phyloP scores from a whole-genome alignment of 2,329 filamentous ascomycete genomes.

The Pseudocercospora musae region DNA sequence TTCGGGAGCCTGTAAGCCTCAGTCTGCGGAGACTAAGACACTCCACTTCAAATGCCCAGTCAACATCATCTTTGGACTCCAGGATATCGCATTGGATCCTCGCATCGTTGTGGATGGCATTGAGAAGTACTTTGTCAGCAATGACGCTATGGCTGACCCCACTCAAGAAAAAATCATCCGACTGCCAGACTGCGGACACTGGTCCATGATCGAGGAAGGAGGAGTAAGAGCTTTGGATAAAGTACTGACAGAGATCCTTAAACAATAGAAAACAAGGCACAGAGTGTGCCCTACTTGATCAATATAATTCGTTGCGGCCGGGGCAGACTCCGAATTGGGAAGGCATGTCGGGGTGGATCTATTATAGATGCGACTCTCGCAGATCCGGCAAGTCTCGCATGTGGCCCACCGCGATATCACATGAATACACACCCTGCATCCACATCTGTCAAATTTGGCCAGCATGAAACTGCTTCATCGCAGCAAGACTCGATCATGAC shows the following conservation, averaged over 20 bases:
- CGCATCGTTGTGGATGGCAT: conserved; percentile 52
- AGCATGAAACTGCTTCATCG: no score
- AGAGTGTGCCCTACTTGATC: background rate
- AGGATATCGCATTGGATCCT: conserved; percentile 51
- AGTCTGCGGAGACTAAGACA: background rate
- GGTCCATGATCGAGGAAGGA: conserved; percentile 48
- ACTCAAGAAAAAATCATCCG: conserved; percentile 43
- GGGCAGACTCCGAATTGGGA: background rate
- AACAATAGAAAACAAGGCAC: background rate
- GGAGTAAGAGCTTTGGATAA: conserved; percentile 17
- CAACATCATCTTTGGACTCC: conserved; percentile 53
- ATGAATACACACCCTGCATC: no score
- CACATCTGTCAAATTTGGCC: no score
- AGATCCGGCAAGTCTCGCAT: background rate
- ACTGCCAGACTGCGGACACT: conserved; percentile 52
- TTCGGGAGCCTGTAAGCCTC: conserved; percentile 27
- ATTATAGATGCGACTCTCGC: background rate
- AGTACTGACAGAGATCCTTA: conserved; percentile 1
- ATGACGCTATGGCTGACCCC: conserved; percentile 3
- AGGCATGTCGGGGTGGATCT: background rate
- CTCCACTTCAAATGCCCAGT: conserved; percentile 48
- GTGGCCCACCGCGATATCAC: background rate
- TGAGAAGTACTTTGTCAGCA: conserved; percentile 45
- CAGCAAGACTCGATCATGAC: no score
- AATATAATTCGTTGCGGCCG: background rate